Base-by-base conservation (phyloP, 495 filamentous ascomycete species). In the Immersiella caudata region DNA sequence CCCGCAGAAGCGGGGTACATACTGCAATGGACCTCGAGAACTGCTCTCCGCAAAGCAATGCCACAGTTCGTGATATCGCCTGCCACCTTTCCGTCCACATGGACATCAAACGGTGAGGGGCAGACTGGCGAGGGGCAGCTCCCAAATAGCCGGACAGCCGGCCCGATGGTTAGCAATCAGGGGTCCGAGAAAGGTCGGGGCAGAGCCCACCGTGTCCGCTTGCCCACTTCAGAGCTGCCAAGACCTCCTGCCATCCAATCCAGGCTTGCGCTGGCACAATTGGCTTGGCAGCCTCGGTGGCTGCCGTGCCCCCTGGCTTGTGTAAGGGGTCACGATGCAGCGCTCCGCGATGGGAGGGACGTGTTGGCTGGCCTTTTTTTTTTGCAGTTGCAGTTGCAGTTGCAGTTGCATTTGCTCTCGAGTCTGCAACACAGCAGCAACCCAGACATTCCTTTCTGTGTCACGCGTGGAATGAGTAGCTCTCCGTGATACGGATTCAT, bases 201-300 rank as follows among this genome's bases (percentile, higher is more conserved):
- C 56, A 59, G 16, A 21, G 46, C 27, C 22, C 24, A 63, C 61
- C 61, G 61, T 63, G 61, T 63, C 61, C 61, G 36, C 61, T 63
- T 52, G 26, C 27, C 11, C 40, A 18, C 20, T 20, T 27, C 36
- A 62, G 40, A 8, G 14, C 20, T 63, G 46, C 60, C 60, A 46
- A 62, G 35, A 9, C 35, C 26, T 4, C 12, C 18, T 33, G 46
- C 40, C 29, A 24, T 20, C 61, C 49, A 54, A 63, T 63, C 61
- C 61, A 46, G 61, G 61, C 40, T 63, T 18, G 46, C 24, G 40
- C 11, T 21, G 14, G 29, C 18, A 35, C 8, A 12, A 51, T 22
- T 18, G 61, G 21, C 61, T 63, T 63, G 61, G 61, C 61, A 59
- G 9, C 57, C 56, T 16, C 26, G 26, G 27, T 27, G 51, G 2